These are phyloP conservation scores for sorghum (Sorghum bicolor) DNA, from an alignment of 176 grass and related monocot genomes.

Conservation along the genomic window Sorghum_bicolor_NCBIv3 NC_012872.2:60873001-60873500, in stretches of 20 bases:
- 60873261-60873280: conserved; percentile 29
- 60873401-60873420: conserved; percentile 25
- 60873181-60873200: conserved; percentile 18
- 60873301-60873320: conserved; percentile 28
- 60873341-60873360: background rate
- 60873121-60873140: conserved; percentile 14
- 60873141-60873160: conserved; percentile 1
- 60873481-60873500: conserved; percentile 86
- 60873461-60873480: conserved; percentile 37
- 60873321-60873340: conserved; percentile 29
- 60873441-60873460: conserved; percentile 44
- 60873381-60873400: background rate
- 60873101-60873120: conserved; percentile 4
- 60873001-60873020: conserved; percentile 33
- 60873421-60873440: conserved; percentile 32
- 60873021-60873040: conserved; percentile 37
- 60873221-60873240: conserved; percentile 28
- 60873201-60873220: conserved; percentile 28
- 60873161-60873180: conserved; percentile 31
- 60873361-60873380: conserved; percentile 27
- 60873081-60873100: conserved; percentile 11
- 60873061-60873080: conserved; percentile 14
- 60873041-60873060: conserved; percentile 16
- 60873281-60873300: conserved; percentile 28
- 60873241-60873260: conserved; percentile 34